Base-by-base conservation (phyloP, 2,329 filamentous ascomycete species). In the Polychaeton citri region DNA sequence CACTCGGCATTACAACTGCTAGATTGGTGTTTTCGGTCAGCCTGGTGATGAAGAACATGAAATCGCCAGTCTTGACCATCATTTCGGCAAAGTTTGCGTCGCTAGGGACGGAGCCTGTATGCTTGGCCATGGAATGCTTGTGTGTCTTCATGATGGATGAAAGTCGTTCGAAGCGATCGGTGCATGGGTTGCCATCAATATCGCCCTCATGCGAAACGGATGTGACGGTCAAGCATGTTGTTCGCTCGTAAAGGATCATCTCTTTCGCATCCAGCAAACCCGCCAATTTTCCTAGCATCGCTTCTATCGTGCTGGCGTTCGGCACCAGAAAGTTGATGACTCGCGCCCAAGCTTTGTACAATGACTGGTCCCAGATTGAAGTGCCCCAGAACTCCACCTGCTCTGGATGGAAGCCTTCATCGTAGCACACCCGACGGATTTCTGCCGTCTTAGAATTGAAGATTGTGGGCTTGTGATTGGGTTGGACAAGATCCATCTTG, bases 251-350 rank as follows among this genome's bases (percentile, higher is more conserved):
- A 26, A 98, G 68, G 2, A 96, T 78, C 20, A 96, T 74, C 65
- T 98, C 90, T 55, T 95, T 81, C 2, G 90, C 90, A 57, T 90
- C 81, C 44, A 95, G 85, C 34, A 90, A 76, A 28, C 81, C 73
- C 5, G 87, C 86, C 19, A 98, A 72, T 24, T 84, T 77, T 21
- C 75, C 74, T 7, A 98, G 72, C 57, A 96, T 83, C 15, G 74
- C 74, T 62, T 96, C 88, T 46, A 98, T 95, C 31, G 83, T 74
- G 13, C 77, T 69, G 1, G 95, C 74, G 51, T 96, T 96, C 3
- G 90, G 90, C n/a, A 96, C 90, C 32, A 98, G 71, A 55, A 88
- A 87, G 67, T 98, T 90, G 42, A 98, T 95, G 50, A 98, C 95
- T 55, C 83, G 84, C 0, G 90, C 90, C 90, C 90, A 98, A 1